Conservation (phyloP, 2,329 filamentous ascomycete genomes). For the Nannizziopsis arthrosporioides region DNA sequence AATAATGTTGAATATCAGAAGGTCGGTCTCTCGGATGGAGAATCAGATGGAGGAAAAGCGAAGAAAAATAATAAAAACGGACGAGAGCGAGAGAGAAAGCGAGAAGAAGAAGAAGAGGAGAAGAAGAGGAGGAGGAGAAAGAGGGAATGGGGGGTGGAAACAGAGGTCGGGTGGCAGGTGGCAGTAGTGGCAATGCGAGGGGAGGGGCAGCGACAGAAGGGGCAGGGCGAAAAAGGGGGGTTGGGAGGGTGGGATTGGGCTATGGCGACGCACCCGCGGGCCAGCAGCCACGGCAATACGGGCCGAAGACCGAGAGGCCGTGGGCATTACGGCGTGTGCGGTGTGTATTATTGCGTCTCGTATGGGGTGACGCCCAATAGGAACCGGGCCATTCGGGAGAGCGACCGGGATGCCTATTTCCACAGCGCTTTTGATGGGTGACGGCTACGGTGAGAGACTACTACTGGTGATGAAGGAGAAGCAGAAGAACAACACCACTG, state of each 20-base stretch:
- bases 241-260: slow-evolving; percentile 3
- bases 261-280: slow-evolving; percentile 5
- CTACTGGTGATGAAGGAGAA: too few species aligned
- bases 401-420: too few species aligned
- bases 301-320: not conserved
- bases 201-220: slow-evolving; percentile 3
- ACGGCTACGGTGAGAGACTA: too few species aligned
- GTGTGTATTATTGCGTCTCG: too few species aligned
- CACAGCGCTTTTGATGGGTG: too few species aligned
- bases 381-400: slow-evolving; percentile 6
- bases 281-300: slow-evolving; percentile 4
- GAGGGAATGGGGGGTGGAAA: slow-evolving; percentile 1
- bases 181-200: slow-evolving; percentile 6
- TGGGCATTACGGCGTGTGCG: too few species aligned
- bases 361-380: slow-evolving; percentile 7
- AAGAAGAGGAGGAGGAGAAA: slow-evolving; percentile 8
- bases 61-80: slow-evolving; percentile 15
- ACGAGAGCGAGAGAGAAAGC: slow-evolving; percentile 16
- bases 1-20: not conserved
- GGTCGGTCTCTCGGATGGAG: not conserved
- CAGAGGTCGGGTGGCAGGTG: slow-evolving; percentile 4
- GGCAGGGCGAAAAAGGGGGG: slow-evolving; percentile 5
- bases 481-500: too few species aligned
- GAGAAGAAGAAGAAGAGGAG: slow-evolving; percentile 17
- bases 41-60: slow-evolving; percentile 13